phyloP scores from a whole-genome alignment of 257 asterid genomes.

The Lycium barbarum region DNA sequence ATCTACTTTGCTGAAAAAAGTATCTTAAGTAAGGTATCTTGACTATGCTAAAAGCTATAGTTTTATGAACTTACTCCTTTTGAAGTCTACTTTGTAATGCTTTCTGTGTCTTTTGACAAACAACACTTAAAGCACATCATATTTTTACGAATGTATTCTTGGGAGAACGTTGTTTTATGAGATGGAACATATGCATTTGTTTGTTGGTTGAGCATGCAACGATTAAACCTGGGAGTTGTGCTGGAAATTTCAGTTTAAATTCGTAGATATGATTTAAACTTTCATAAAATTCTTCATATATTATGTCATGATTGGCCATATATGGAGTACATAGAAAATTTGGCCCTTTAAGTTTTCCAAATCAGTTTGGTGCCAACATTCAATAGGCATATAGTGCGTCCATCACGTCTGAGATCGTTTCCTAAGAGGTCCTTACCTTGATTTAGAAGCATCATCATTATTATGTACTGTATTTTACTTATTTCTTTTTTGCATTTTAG shows the following conservation, averaged over 20 bases:
- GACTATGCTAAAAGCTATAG: background rate
- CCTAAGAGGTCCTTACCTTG: background rate
- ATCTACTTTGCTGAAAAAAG: slow-evolving; percentile 20
- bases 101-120: background rate
- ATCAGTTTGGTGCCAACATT: background rate
- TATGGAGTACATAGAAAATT: background rate
- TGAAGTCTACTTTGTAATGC: slow-evolving; percentile 19
- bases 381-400: background rate
- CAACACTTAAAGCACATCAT: background rate
- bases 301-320: background rate
- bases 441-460: background rate
- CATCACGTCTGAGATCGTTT: background rate
- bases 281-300: background rate
- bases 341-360: background rate
- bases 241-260: background rate
- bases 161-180: background rate
- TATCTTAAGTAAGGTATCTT: background rate
- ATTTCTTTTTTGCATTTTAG: too few species aligned
- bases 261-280: background rate
- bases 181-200: background rate
- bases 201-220: background rate
- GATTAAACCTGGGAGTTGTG: background rate
- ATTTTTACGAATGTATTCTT: background rate
- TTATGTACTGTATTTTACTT: too few species aligned
- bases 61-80: slow-evolving; percentile 5